A percentile compares a stretch with the other conserved stretches of the same genome.
phyloP scores from a whole-genome alignment of 2,329 filamentous ascomycete genomes.

The Fusarium sp. region DNA sequence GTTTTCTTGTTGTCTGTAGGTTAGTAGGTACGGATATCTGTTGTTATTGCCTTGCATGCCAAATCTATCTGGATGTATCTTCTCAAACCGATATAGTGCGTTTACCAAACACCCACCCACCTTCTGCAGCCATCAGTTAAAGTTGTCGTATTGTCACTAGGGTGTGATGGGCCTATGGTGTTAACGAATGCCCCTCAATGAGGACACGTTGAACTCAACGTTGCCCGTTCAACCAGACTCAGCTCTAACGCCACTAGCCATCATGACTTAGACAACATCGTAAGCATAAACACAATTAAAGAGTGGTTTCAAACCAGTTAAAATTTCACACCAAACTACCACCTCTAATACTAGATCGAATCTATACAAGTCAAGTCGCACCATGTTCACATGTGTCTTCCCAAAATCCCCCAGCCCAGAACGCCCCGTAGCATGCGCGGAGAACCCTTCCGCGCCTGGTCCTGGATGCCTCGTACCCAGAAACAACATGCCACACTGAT shows the following conservation, averaged over 20 bases:
- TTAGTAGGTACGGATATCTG: neutral
- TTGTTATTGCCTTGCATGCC: no score
- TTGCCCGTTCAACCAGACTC: neutral
- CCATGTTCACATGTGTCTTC: conserved; percentile 51
- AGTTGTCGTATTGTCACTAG: neutral
- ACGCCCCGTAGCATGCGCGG: conserved; percentile 50
- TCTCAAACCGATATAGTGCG: neutral
- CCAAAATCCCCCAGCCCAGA: conserved; percentile 47
- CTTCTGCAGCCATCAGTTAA: no score
- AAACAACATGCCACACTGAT: conserved; percentile 48
- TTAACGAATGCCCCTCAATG: neutral
- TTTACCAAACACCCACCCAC: no score
- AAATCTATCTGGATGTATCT: neutral
- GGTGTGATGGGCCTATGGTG: neutral
- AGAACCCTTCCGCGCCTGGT: conserved; percentile 46
- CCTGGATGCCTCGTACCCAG: conserved; percentile 50
- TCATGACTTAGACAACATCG: no score
- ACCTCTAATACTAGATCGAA: conserved; percentile 51
- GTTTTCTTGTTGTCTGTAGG: no score
- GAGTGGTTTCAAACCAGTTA: conserved; percentile 41
- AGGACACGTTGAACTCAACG: neutral
- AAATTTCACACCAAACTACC: conserved; percentile 49
- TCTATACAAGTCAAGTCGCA: conserved; percentile 51
- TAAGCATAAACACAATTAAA: conserved; percentile 1
- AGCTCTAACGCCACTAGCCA: neutral